Percentiles rank a stretch among this genome's conserved stretches.
These are phyloP conservation scores for Moniliella sp. DNA, from an alignment of 1,284 basidiomycete species.

Conservation along the genomic window DNA sequence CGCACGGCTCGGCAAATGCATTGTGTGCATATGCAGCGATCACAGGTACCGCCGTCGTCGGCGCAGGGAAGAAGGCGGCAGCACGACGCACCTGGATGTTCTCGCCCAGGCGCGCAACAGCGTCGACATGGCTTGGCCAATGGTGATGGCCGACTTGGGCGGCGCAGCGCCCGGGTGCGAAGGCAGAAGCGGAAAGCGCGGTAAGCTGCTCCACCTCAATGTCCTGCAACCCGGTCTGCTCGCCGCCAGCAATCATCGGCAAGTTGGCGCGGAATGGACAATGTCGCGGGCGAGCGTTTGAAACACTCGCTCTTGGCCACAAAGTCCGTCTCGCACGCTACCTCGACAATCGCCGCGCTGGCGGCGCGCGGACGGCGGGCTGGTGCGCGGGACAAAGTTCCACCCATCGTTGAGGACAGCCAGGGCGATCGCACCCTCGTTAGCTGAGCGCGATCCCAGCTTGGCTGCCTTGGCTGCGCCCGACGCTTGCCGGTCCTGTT, in stretches of 20 bases:
- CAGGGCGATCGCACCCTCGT: slow-evolving; percentile 58
- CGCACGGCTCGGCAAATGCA: slow-evolving; percentile 41
- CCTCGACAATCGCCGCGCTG: slow-evolving; percentile 69
- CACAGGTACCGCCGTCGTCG: too few species aligned
- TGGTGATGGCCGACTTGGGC: slow-evolving; percentile 30
- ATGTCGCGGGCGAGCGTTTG: slow-evolving; percentile 54
- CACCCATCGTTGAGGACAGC: slow-evolving; percentile 48
- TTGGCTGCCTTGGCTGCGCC: slow-evolving; percentile 66
- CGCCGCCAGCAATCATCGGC: slow-evolving; percentile 39
- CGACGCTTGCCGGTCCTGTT: slow-evolving; percentile 48
- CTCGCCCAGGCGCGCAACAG: slow-evolving; percentile 68
- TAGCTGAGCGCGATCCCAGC: slow-evolving; percentile 49
- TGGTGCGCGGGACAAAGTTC: too few species aligned
- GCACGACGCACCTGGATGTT: slow-evolving; percentile 63
- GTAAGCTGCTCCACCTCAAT: slow-evolving; percentile 4
- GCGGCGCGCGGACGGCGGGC: too few species aligned
- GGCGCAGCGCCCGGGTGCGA: slow-evolving; percentile 7
- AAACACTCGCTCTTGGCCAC: slow-evolving; percentile 74
- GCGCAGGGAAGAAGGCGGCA: slow-evolving; percentile 46
- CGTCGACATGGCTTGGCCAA: slow-evolving; percentile 56
- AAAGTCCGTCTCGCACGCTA: slow-evolving; percentile 93
- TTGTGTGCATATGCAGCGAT: too few species aligned
- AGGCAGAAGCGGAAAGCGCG: slow-evolving; percentile 30
- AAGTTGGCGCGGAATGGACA: slow-evolving; percentile 63
- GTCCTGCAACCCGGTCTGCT: slow-evolving; percentile 2